These are phyloP conservation scores for Phytopythium delawarense DNA, from an alignment of 352 stramenopile species.

Conservation along the genomic window DNA sequence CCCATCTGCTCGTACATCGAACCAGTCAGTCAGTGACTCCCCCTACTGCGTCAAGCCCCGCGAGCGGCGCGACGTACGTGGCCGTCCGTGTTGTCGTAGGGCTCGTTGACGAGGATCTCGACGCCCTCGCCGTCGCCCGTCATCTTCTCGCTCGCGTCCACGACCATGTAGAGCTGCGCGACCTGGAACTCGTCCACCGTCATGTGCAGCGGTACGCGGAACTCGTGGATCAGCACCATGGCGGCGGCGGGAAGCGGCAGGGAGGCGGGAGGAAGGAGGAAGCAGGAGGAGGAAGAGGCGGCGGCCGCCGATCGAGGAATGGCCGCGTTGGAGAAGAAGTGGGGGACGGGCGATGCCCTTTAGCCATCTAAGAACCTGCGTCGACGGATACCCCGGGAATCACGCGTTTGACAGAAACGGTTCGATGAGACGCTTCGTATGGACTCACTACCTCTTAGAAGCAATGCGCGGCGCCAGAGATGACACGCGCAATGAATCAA, in stretches of 20 bases:
- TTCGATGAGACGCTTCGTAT: background rate
- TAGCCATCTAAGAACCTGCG: constrained; percentile 3
- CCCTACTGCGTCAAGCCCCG: background rate
- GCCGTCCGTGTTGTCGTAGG: constrained; percentile 82
- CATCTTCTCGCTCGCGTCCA: constrained; percentile 82
- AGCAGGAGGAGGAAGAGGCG: background rate
- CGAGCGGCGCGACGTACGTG: constrained; percentile 23
- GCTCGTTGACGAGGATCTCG: constrained; percentile 86
- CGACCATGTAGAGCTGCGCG: constrained; percentile 86
- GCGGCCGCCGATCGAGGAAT: background rate
- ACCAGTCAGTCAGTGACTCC: background rate
- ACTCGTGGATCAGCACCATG: constrained; percentile 87
- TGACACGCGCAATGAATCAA: background rate
- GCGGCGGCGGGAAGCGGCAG: background rate
- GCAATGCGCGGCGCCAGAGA: background rate
- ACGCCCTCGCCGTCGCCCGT: constrained; percentile 82
- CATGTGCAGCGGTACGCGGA: constrained; percentile 86
- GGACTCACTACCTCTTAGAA: background rate
- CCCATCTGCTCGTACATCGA: constrained; percentile 30
- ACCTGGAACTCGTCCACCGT: constrained; percentile 83
- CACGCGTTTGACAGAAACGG: constrained; percentile 1
- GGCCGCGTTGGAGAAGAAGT: background rate
- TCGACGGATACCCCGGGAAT: background rate
- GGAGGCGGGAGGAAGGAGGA: constrained; percentile 4
- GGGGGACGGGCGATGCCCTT: background rate